Evolutionary conservation across 768 basidiomycete species (phyloP).

Genomic region (Lentinula sp.): DNA sequence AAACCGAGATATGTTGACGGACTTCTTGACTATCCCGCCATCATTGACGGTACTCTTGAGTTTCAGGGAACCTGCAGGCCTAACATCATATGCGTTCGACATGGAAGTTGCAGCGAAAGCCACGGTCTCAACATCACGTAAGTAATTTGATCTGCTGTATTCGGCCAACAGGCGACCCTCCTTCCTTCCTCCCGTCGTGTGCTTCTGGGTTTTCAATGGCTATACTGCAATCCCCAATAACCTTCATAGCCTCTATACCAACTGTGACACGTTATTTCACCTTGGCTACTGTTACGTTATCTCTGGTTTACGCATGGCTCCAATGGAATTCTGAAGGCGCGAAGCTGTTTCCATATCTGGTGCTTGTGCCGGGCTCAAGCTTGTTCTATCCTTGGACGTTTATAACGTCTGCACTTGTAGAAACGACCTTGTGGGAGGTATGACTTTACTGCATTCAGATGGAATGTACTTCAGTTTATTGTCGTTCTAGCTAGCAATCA

Average conservation of each 20-base stretch:
- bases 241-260: conserved; percentile 65
- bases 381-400: conserved; percentile 92
- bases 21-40: conserved; percentile 84
- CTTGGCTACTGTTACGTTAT: conserved; percentile 49
- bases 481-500: conserved; percentile 59
- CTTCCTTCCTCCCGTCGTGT: conserved; percentile 9
- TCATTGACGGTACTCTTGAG: conserved; percentile 79
- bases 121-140: neutral
- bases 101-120: conserved; percentile 31
- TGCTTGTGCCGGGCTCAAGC: conserved; percentile 75
- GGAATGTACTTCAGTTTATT: neutral
- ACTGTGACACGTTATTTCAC: conserved; percentile 75
- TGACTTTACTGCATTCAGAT: conserved; percentile 15
- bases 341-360: conserved; percentile 57
- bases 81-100: conserved; percentile 75
- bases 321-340: conserved; percentile 40
- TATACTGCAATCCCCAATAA: conserved; percentile 65
- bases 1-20: conserved; percentile 17
- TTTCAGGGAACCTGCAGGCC: conserved; percentile 84
- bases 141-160: conserved; percentile 1
- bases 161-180: conserved; percentile 8
- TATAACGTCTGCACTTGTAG: conserved; percentile 83
- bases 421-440: conserved; percentile 81
- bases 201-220: conserved; percentile 47
- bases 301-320: conserved; percentile 61